Conservation (phyloP, 768 basidiomycete species). For the Megacollybia marginata region DNA sequence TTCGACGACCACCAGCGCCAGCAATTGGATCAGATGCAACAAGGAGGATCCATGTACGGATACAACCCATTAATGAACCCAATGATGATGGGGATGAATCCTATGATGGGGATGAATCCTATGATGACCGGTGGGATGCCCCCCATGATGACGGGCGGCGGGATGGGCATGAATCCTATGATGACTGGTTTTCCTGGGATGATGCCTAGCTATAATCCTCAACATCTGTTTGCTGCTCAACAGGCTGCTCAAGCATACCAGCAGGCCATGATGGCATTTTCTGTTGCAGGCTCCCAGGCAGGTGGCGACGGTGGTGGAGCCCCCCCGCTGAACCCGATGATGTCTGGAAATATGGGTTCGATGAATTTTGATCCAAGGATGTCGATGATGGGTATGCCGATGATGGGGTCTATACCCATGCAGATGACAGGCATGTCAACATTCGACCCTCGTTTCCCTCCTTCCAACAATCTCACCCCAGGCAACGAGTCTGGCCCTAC, state of each 20-base stretch:
- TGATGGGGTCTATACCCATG: conserved; percentile 50
- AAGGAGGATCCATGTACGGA: conserved; percentile 41
- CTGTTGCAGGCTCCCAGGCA: conserved; percentile 63
- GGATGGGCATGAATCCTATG: conserved; percentile 10
- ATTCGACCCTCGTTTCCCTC: conserved; percentile 54
- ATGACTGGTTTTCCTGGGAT: conserved; percentile 51
- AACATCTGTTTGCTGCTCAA: conserved; percentile 82
- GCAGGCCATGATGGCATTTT: conserved; percentile 82
- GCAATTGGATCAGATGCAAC: conserved; percentile 87
- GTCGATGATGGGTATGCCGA: conserved; percentile 76
- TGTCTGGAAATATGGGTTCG: conserved; percentile 45
- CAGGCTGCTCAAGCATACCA: conserved; percentile 80
- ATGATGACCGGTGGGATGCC: conserved; percentile 41
- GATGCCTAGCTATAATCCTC: conserved; percentile 54
- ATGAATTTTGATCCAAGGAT: conserved; percentile 61
- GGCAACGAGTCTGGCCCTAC: conserved; percentile 15
- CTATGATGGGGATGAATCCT: conserved; percentile 29
- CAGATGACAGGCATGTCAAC: conserved; percentile 58
- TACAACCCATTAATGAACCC: conserved; percentile 20
- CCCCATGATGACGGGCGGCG: conserved; percentile 20
- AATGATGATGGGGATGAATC: conserved; percentile 36
- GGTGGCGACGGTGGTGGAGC: conserved; percentile 48
- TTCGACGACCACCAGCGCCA: conserved; percentile 86
- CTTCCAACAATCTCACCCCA: conserved; percentile 19
- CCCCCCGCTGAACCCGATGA: conserved; percentile 42